Evolutionary conservation across 108 stramenopile genomes (phyloP).

Genomic region (Discostella stelligeroides): DNA sequence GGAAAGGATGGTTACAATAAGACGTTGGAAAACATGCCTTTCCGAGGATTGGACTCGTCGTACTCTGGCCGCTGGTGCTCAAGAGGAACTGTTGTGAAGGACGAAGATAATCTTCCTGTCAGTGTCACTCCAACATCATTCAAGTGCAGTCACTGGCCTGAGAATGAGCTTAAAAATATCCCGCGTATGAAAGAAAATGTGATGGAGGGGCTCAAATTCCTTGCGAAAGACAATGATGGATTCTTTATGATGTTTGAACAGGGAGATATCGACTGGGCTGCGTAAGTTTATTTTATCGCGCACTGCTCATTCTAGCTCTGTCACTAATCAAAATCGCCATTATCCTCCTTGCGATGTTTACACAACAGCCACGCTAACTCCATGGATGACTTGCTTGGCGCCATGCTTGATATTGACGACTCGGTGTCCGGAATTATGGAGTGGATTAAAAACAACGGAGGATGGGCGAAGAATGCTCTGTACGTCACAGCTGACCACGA

Average conservation of each 20-base stretch:
- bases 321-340: not conserved
- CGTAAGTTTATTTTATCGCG: not conserved
- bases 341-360: not conserved
- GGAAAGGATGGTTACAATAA: constrained; percentile 3
- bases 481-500: constrained; percentile 72
- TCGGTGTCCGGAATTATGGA: constrained; percentile 42
- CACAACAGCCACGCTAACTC: constrained; percentile 52
- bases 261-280: constrained; percentile 70
- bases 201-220: constrained; percentile 54
- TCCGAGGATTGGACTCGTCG: constrained; percentile 49
- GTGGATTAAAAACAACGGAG: constrained; percentile 61
- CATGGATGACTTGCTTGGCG: constrained; percentile 67
- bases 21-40: constrained; percentile 39
- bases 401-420: constrained; percentile 65
- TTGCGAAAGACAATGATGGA: constrained; percentile 63
- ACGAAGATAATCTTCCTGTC: constrained; percentile 30
- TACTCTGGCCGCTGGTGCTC: constrained; percentile 55
- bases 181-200: constrained; percentile 52
- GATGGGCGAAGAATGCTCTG: constrained; percentile 65
- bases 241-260: constrained; percentile 73
- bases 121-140: constrained; percentile 27
- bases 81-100: constrained; percentile 29
- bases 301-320: too few species aligned
- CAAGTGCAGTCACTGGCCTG: constrained; percentile 52
- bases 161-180: constrained; percentile 54